Conservation (phyloP, 495 filamentous ascomycete genomes). For the Tetracladium marchalianum region DNA sequence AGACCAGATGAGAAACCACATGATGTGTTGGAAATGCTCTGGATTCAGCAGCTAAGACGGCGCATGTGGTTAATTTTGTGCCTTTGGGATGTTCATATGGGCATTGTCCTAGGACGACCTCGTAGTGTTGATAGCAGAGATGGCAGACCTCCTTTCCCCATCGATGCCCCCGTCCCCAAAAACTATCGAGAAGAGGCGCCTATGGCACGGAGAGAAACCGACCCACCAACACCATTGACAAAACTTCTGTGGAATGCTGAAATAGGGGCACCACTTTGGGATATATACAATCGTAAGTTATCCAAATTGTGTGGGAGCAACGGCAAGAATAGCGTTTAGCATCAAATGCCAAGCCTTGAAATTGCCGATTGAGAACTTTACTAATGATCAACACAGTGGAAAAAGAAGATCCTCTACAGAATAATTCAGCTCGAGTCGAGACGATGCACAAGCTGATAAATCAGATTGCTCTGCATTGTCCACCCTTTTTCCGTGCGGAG, state of each 20-base stretch:
- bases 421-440: conserved; percentile 43
- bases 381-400: conserved; percentile 25
- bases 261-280: conserved; percentile 14
- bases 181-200: conserved; percentile 25
- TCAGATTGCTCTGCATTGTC: conserved; percentile 34
- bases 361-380: conserved; percentile 27
- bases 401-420: conserved; percentile 38
- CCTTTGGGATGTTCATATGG: conserved; percentile 51
- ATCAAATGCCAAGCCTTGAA: conserved; percentile 26
- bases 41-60: conserved; percentile 41
- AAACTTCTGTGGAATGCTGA: conserved; percentile 20
- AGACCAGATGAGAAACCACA: conserved; percentile 22
- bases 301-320: no score
- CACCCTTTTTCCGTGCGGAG: conserved; percentile 34
- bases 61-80: conserved; percentile 47
- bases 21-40: conserved; percentile 40
- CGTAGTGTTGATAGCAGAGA: conserved; percentile 38
- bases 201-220: conserved; percentile 19
- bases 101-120: conserved; percentile 47
- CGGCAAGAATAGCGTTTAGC: no score
- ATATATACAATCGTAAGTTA: conserved; percentile 13
- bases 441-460: conserved; percentile 39
- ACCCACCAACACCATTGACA: conserved; percentile 27
- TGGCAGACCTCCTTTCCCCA: conserved; percentile 25
- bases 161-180: conserved; percentile 26